Percentiles rank a stretch among this genome's conserved stretches.
phyloP scores from a whole-genome alignment of 1,284 basidiomycete genomes.

The Ustilago loliicola region DNA sequence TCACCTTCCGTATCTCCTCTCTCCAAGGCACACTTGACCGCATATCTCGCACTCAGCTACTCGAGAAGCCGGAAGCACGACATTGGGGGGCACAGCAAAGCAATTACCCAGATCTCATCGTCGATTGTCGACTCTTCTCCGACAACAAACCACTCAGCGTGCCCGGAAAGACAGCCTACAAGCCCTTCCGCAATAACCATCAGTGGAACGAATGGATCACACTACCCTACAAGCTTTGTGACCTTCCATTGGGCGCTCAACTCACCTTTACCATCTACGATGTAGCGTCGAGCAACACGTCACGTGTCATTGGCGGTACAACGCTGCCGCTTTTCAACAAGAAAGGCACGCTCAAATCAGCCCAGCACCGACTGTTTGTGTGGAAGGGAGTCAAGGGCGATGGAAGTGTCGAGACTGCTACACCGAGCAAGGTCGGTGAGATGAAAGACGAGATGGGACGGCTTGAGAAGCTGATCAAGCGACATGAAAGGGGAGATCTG shows the following conservation, averaged over 20 bases:
- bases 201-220: slow-evolving; percentile 93
- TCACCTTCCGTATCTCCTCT: slow-evolving; percentile 57
- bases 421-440: slow-evolving; percentile 74
- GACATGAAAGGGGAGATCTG: slow-evolving; percentile 94
- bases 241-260: slow-evolving; percentile 87
- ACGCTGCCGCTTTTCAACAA: slow-evolving; percentile 90
- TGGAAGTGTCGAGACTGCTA: slow-evolving; percentile 82
- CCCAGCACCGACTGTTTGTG: slow-evolving; percentile 83
- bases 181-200: slow-evolving; percentile 76
- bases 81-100: slow-evolving; percentile 54
- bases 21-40: slow-evolving; percentile 59
- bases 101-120: slow-evolving; percentile 87
- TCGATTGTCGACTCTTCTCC: slow-evolving; percentile 88
- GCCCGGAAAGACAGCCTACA: slow-evolving; percentile 90
- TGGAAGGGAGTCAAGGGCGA: slow-evolving; percentile 89
- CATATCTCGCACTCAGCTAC: slow-evolving; percentile 39
- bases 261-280: slow-evolving; percentile 96
- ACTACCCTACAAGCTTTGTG: slow-evolving; percentile 89
- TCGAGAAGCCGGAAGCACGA: slow-evolving; percentile 43
- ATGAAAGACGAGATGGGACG: slow-evolving; percentile 89
- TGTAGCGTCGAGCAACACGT: slow-evolving; percentile 76
- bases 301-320: slow-evolving; percentile 84
- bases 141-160: slow-evolving; percentile 93
- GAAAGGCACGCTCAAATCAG: slow-evolving; percentile 85
- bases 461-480: slow-evolving; percentile 95